phyloP scores from a whole-genome alignment of 768 basidiomycete species.

The Holtermannia corniformis region DNA sequence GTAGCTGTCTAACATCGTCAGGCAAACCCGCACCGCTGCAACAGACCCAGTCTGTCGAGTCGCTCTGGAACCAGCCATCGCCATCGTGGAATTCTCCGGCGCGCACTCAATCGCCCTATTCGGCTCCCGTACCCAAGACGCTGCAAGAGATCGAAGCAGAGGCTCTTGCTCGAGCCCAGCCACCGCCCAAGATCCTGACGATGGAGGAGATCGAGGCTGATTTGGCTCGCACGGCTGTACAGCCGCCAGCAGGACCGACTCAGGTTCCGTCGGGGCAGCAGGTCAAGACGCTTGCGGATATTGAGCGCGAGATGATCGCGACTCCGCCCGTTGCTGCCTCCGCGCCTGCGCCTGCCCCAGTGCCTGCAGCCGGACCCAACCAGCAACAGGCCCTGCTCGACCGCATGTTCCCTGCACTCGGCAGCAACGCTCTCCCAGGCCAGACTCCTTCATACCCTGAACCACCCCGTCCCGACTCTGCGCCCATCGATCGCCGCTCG shows the following conservation, averaged over 20 bases:
- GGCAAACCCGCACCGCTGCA: not conserved
- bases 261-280: conserved; percentile 9
- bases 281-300: conserved; percentile 29
- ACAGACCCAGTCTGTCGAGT: not conserved
- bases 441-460: conserved; percentile 9
- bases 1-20: not conserved
- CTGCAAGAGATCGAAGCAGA: conserved; percentile 16
- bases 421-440: conserved; percentile 5
- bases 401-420: conserved; percentile 34
- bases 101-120: too few species aligned
- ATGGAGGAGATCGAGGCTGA: conserved; percentile 43
- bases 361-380: conserved; percentile 22
- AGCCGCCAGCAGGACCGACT: conserved; percentile 1
- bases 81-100: not conserved
- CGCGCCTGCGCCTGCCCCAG: conserved; percentile 8
- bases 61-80: not conserved
- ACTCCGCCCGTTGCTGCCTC: conserved; percentile 5
- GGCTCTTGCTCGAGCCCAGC: conserved; percentile 10
- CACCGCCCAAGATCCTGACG: conserved; percentile 32
- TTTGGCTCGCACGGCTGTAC: conserved; percentile 24
- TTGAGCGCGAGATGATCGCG: conserved; percentile 35
- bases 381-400: conserved; percentile 33
- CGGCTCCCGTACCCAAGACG: too few species aligned
- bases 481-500: conserved; percentile 5
- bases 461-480: not conserved